These are phyloP conservation scores for Cercis canadensis DNA, from an alignment of 306 rosid species.

Conservation along the genomic window DNA sequence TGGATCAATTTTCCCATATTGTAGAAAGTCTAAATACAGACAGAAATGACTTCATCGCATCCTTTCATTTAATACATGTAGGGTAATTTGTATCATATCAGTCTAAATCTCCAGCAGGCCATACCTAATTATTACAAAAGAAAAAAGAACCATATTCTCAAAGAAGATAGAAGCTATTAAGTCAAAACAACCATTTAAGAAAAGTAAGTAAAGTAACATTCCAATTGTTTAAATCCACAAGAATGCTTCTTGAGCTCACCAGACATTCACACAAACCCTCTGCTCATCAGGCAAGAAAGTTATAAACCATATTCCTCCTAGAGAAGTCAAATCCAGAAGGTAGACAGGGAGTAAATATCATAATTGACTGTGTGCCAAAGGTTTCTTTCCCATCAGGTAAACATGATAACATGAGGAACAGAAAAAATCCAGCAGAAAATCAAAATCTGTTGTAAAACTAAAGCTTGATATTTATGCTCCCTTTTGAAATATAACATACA, in stretches of 20 bases:
- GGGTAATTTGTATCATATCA: too few species aligned
- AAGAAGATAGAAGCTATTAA: not conserved
- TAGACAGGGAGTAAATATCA: not conserved
- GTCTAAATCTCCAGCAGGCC: too few species aligned
- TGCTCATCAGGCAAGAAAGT: constrained; percentile 1
- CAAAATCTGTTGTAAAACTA: not conserved
- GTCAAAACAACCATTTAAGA: not conserved
- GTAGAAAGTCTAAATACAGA: too few species aligned
- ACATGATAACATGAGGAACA: constrained; percentile 17
- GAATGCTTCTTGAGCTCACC: constrained; percentile 20
- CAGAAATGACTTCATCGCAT: too few species aligned
- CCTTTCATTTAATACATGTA: too few species aligned
- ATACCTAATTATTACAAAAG: too few species aligned
- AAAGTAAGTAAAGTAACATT: not conserved
- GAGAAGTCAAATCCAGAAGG: constrained; percentile 7
- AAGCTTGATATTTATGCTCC: too few species aligned
- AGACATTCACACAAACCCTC: constrained; percentile 9
- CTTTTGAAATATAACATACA: not conserved
- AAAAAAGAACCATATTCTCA: too few species aligned
- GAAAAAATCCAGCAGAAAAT: not conserved
- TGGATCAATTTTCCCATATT: not conserved
- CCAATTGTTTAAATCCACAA: not conserved
- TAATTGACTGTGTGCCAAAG: constrained; percentile 1
- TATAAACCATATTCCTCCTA: not conserved
- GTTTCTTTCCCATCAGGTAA: constrained; percentile 4